A percentile compares a stretch with the other conserved stretches of the same genome.
These are phyloP conservation scores for Cyclocybe aegerita DNA, from an alignment of 768 basidiomycete genomes.

Conservation along the genomic window DNA sequence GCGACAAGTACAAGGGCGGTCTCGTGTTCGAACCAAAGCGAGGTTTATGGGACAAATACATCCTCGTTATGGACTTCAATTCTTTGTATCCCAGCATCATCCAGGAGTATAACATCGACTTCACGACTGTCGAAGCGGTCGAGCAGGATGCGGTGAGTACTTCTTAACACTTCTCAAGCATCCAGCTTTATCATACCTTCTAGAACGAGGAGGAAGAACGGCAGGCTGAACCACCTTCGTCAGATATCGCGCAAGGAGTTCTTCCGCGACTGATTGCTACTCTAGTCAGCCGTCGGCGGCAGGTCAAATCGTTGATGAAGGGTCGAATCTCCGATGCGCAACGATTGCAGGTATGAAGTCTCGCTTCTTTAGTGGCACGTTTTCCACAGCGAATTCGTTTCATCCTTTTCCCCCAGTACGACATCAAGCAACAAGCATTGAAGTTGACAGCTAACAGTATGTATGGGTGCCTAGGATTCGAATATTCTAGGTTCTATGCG, in stretches of 20 bases:
- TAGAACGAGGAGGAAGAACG: conserved; percentile 66
- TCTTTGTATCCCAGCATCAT: conserved; percentile 99
- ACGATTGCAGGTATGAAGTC: conserved; percentile 68
- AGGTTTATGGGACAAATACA: conserved; percentile 94
- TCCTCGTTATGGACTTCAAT: conserved; percentile 99
- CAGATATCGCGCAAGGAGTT: conserved; percentile 77
- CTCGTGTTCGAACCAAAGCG: conserved; percentile 96
- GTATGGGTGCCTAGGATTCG: conserved; percentile 99
- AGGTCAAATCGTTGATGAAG: conserved; percentile 96
- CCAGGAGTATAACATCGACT: conserved; percentile 99
- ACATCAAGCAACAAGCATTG: conserved; percentile 95
- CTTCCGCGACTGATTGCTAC: conserved; percentile 98
- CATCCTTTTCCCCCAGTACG: conserved; percentile 55
- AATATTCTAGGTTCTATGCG: conserved; percentile 95
- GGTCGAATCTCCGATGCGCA: conserved; percentile 74
- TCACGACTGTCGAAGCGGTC: conserved; percentile 86
- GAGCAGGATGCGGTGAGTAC: conserved; percentile 54
- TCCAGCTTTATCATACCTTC: neutral
- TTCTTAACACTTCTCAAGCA: neutral
- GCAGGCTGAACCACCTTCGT: conserved; percentile 83
- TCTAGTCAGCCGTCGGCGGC: conserved; percentile 83
- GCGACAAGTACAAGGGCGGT: conserved; percentile 98
- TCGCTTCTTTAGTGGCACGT: neutral
- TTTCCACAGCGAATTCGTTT: neutral
- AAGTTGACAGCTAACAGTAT: conserved; percentile 99